Percentiles rank a stretch among this genome's conserved stretches.
Evolutionary conservation across 2,329 filamentous ascomycete genomes (phyloP).

Genomic region (Metarhizium album): DNA sequence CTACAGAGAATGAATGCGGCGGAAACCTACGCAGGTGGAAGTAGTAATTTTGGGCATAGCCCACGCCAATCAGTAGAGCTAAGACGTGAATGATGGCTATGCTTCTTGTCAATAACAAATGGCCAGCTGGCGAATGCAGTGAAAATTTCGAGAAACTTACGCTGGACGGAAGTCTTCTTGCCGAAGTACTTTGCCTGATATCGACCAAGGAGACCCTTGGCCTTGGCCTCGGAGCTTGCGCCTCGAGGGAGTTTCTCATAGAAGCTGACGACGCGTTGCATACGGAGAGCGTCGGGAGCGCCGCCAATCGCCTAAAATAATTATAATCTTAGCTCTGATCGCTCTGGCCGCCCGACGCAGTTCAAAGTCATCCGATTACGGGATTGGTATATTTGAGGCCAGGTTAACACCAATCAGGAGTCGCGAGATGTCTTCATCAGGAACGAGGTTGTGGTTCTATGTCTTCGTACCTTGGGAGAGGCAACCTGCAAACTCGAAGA

Average conservation of each 20-base stretch:
- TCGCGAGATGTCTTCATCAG: background rate
- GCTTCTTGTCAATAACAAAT: constrained; percentile 12
- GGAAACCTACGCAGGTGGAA: constrained; percentile 87
- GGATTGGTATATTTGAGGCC: background rate
- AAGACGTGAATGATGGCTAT: constrained; percentile 83
- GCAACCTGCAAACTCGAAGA: constrained; percentile 47
- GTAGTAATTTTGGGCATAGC: constrained; percentile 99
- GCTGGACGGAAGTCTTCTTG: constrained; percentile 79
- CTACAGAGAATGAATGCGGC: constrained; percentile 5
- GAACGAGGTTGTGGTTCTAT: background rate
- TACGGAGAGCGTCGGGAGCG: constrained; percentile 89
- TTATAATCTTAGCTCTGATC: constrained; percentile 23
- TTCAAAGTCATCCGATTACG: background rate
- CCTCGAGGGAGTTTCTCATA: constrained; percentile 98
- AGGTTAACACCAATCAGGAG: background rate
- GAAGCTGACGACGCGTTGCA: constrained; percentile 97
- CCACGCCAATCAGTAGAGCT: constrained; percentile 63
- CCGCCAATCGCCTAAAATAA: constrained; percentile 72
- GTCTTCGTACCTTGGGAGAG: constrained; percentile 59
- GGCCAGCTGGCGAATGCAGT: constrained; percentile 18
- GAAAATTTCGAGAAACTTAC: constrained; percentile 43
- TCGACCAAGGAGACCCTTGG: constrained; percentile 71
- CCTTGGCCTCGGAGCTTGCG: constrained; percentile 70
- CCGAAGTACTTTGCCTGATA: constrained; percentile 93
- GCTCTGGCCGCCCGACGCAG: background rate